Evolutionary conservation across 2,329 filamentous ascomycete species (phyloP), one percentile per base, ranked within the genome.

Genomic region (Alternaria angustiovoidea): DNA sequence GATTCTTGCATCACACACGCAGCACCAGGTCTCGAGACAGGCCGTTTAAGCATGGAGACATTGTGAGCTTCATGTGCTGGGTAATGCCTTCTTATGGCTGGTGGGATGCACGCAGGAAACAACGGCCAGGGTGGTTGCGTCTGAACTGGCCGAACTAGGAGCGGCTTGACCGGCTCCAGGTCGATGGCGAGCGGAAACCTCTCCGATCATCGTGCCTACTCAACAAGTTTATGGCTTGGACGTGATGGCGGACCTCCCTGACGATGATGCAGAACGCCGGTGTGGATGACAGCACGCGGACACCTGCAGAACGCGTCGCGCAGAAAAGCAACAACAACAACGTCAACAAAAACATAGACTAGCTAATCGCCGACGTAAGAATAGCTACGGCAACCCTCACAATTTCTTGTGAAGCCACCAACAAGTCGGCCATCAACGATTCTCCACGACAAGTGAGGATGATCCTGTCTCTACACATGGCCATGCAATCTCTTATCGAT

Each of bases 11-110:
- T 63, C 56, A 56, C 61, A 61, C 39, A 48, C 44, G 58, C 55
- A 54, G 51, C 47, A 47, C 53, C 34, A 46, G 30, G 57, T 58
- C 57, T 63, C 62, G 63, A 65, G 63, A 66, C 62, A 61, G 56
- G 51, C 58, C 54, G 57, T 51, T 63, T 63, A 51, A 36, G 28
- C 18, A 28, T 26, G 54, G 64, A 67, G 66, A 70, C 69, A 58
- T 54, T 59, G 55, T 38, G 59, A 51, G 54, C 64, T 59, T 61
- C 61, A 65, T 38, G 49, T 52, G 24, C 46, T 48, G 54, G 41
- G 28, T 43, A 28, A 41, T 54, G 49, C 42, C 43, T 49, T 30
- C 43, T 56, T 51, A 48, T 36, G 52, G 55, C 47, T 46, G 46
- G 56, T 47, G 20, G 22, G 34, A 38, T 18, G 38, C 24, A 38